Evolutionary conservation across 345 rosid genomes (phyloP).

Genomic region (Laguncularia racemosa): DNA sequence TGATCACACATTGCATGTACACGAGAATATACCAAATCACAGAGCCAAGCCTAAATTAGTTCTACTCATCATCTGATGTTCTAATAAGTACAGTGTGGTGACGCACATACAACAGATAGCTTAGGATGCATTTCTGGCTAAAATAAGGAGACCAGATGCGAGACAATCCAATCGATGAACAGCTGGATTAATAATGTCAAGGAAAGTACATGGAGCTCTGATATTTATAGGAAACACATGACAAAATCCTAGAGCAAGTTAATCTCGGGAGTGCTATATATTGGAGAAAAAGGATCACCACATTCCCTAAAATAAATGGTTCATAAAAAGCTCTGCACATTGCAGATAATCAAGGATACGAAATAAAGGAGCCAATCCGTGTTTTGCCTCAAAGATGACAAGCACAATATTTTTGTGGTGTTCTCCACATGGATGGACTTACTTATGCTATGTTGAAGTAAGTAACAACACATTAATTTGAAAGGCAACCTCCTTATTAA

Average conservation of each 20-base stretch:
- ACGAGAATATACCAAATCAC: too few relatives aligned
- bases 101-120: too few relatives aligned
- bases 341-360: conserved; percentile 46
- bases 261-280: neutral
- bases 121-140: conserved; percentile 58
- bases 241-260: neutral
- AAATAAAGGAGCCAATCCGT: conserved; percentile 64
- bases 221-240: neutral
- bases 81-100: too few relatives aligned
- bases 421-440: conserved; percentile 98
- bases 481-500: too few relatives aligned
- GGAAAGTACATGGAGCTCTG: conserved; percentile 10
- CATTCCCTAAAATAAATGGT: neutral
- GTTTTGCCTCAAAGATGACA: conserved; percentile 91
- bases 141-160: conserved; percentile 86
- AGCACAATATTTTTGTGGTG: conserved; percentile 92
- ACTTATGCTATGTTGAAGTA: conserved; percentile 5
- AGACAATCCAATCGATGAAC: conserved; percentile 81
- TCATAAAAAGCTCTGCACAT: neutral
- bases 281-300: neutral
- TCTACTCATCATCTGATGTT: too few relatives aligned
- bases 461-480: neutral
- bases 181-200: conserved; percentile 41
- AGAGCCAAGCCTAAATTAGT: neutral
- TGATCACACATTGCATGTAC: too few relatives aligned